Base-by-base conservation (phyloP, 1,284 basidiomycete genomes). In the Apiotrichum akiyoshidainum region DNA sequence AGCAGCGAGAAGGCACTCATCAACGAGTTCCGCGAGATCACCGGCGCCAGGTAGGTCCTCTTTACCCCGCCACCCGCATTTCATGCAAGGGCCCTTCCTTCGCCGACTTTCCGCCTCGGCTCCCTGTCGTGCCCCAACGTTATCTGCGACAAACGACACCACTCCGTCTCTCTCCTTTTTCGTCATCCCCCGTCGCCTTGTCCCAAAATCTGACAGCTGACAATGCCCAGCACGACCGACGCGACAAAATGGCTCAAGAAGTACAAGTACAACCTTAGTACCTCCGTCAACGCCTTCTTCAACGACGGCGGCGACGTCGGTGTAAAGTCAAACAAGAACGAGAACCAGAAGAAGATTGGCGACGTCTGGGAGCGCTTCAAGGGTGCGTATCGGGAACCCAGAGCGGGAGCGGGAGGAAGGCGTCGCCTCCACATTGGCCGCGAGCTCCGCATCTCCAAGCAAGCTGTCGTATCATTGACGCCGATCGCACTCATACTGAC, bases 311-410 rank as follows among this genome's bases (percentile, higher is more conserved):
- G 57, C 56, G 16, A 59, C 46, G 40, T 55, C 63, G 31, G 12
- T 1, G 61, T 55, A 13, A 21, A 12, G 19, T 16, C 53, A 1
- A 52, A 51, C 0, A 47, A 46, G 5, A 70, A 71, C 46, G 67
- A 57, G 13, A 63, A 66, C 47, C 71, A 72, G 58, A 75, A 76
- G 68, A 78, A 77, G 61, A 52, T 79, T 19, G 73, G 73, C 16
- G 73, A 73, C 37, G 70, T 79, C 33, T 79, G 74, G 72, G 77
- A 79, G 47, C 53, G 63, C 39, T 78, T 72, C 64, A 78, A 78
- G 63, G 77, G 78, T 78, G 51, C 40, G 72, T 58, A 22, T 46
- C 6, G 11, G 14, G 13, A 11, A 10, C 37, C n/a, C 37, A 10
- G 11, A 37, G 37, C 3, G 37, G 10, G 26, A 31, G 26, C 26